Percentiles rank a stretch among this genome's conserved stretches.
phyloP scores from a whole-genome alignment of 805 yeast species.

The Pichia insulana region DNA sequence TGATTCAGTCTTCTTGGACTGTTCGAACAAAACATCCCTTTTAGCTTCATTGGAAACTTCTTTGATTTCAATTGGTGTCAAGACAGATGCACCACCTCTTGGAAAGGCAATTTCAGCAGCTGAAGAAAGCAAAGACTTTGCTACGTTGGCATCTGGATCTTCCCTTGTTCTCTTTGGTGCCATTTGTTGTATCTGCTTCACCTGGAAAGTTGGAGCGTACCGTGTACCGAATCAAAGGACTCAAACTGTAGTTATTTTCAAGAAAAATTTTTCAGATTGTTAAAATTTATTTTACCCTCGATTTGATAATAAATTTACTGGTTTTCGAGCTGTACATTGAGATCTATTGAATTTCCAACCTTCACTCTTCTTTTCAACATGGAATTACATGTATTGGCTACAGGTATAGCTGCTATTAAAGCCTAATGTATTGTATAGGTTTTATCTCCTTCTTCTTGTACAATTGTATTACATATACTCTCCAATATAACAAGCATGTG shows the following conservation, averaged over 20 bases:
- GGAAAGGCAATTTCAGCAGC: conserved; percentile 64
- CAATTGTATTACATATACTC: too few species aligned
- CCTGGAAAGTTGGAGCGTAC: neutral
- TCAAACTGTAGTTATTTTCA: neutral
- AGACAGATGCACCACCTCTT: conserved; percentile 86
- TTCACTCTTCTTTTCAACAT: too few species aligned
- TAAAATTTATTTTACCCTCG: too few species aligned
- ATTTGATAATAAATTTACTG: too few species aligned
- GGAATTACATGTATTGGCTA: too few species aligned
- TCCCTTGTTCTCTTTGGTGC: conserved; percentile 41
- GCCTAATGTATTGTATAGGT: too few species aligned
- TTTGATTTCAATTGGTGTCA: conserved; percentile 84
- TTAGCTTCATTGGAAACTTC: conserved; percentile 91
- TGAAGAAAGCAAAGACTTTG: conserved; percentile 23
- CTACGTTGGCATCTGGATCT: conserved; percentile 27
- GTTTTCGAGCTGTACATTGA: too few species aligned
- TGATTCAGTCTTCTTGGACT: conserved; percentile 2
- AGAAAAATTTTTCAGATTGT: neutral
- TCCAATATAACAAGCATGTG: too few species aligned
- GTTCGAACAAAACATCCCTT: conserved; percentile 70
- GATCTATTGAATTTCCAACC: too few species aligned
- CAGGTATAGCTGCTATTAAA: too few species aligned
- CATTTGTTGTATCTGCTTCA: conserved; percentile 2
- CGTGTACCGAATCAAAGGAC: neutral
- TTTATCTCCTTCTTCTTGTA: too few species aligned